phyloP scores from a whole-genome alignment of 441 rosid species.

The Raphanus hybrid region DNA sequence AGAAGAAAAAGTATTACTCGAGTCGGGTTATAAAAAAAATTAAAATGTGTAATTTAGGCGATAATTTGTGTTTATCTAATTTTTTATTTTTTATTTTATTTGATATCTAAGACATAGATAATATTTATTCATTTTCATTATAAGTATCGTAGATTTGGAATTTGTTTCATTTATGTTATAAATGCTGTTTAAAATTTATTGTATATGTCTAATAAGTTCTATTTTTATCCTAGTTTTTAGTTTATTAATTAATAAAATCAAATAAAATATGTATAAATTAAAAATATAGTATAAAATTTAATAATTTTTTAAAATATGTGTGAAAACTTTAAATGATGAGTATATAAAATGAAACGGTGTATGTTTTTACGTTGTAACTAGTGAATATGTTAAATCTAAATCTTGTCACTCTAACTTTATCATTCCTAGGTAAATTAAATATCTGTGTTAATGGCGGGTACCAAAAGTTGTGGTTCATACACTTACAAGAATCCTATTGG shows the following conservation, averaged over 20 bases:
- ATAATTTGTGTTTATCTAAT: background rate
- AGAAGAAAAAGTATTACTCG: background rate
- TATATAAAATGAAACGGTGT: too few relatives aligned
- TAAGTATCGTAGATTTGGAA: too few relatives aligned
- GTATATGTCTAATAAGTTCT: too few relatives aligned
- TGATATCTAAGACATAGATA: background rate
- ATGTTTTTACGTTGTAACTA: background rate
- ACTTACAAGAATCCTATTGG: conserved; percentile 36
- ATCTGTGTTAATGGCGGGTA: background rate
- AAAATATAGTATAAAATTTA: too few relatives aligned
- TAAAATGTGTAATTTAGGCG: background rate
- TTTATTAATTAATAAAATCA: too few relatives aligned
- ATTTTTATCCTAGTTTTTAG: too few relatives aligned
- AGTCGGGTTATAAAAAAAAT: background rate
- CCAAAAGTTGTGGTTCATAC: conserved; percentile 32
- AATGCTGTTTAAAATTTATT: too few relatives aligned
- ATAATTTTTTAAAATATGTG: too few relatives aligned
- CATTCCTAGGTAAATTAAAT: background rate
- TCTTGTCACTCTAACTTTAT: background rate
- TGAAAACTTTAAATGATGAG: too few relatives aligned
- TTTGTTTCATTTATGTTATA: too few relatives aligned
- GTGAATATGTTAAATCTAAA: background rate
- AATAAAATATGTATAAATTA: too few relatives aligned
- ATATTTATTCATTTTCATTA: too few relatives aligned
- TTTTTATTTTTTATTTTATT: background rate